phyloP scores from a whole-genome alignment of 331 rosid species.

The Quercus lobata region DNA sequence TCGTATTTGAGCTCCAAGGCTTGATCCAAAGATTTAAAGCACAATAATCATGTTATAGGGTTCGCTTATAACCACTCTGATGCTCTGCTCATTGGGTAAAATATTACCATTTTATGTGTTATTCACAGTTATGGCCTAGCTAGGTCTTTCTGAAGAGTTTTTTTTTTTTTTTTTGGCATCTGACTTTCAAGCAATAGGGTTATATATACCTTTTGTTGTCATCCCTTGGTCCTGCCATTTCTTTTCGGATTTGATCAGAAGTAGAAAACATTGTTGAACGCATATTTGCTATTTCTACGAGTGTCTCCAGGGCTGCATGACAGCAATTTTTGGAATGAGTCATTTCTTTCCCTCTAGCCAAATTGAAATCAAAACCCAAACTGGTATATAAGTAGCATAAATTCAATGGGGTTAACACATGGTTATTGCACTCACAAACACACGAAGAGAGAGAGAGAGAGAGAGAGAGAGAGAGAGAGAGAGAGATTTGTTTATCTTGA shows the following conservation, averaged over 20 bases:
- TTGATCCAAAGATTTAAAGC: not conserved
- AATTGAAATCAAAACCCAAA: not conserved
- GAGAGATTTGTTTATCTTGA: slow-evolving; percentile 10
- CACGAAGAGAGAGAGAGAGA: not conserved
- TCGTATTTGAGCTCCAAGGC: not conserved
- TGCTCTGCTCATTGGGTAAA: not conserved
- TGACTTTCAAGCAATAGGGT: not conserved
- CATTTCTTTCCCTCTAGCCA: slow-evolving; percentile 2
- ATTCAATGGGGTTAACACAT: not conserved
- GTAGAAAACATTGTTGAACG: slow-evolving; percentile 48
- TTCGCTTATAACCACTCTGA: not conserved
- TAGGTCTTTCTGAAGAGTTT: not conserved
- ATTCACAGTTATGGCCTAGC: not conserved
- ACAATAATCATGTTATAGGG: not conserved
- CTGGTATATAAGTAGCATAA: not conserved
- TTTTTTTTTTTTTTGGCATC: not conserved
- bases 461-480: not conserved
- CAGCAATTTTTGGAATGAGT: slow-evolving; percentile 19
- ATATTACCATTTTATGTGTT: not conserved
- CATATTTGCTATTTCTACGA: slow-evolving; percentile 74
- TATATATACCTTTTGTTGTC: slow-evolving; percentile 26
- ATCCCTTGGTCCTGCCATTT: slow-evolving; percentile 41
- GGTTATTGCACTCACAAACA: not conserved
- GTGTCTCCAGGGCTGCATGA: slow-evolving; percentile 65
- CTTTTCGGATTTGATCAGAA: slow-evolving; percentile 48